Evolutionary conservation across 192 early-diverging fungal species (phyloP), one percentile per base, ranked within the genome.

Genomic region (Diversispora eburnea): DNA sequence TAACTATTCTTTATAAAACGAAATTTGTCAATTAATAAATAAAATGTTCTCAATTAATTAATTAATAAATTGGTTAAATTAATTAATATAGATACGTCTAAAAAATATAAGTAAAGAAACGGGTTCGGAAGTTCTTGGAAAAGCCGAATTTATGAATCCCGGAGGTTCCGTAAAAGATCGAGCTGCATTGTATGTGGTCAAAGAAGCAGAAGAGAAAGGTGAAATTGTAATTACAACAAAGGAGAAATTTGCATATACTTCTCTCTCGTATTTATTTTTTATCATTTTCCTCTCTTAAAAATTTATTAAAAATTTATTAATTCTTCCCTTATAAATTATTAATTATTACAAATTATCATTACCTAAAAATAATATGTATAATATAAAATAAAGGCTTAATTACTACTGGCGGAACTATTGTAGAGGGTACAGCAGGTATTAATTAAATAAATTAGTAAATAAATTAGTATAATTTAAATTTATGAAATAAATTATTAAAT

Each of bases 101-200:
- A 85, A 85, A 74, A 82, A 77, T 57, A 45, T 91, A 72, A 91
- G 90, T 78, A 77, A 88, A 55, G 89, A 92, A 74, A 92, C 90
- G 5, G 93, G 94, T 45, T 90, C 91, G 78, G 87, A 94, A 54
- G 94, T 98, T 70, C 84, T 91, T 57, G 95, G 89, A 72, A 98
- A 97, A 84, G 93, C 95, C 59, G 97, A 98, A 85, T 96, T 91
- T 79, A 94, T 96, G 95, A 97, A 98, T 82, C 95, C 95, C 5
- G 93, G 94, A 47, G 95, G 96, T 3, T 94, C 92, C 17, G 95
- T 98, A 74, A 99, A 99, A 85, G 97, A 99, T 82, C 88, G 97
- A 25, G 93, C 95, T 5, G 97, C 97, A 0, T 84, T 97, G 42
- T 96, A 85, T 79, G 93, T 99, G 0, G 92, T 99, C 20, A 91